Percentiles rank a stretch among this genome's conserved stretches.
Evolutionary conservation across 805 yeast genomes (phyloP).

Genomic region (Wickerhamomyces tratensis): DNA sequence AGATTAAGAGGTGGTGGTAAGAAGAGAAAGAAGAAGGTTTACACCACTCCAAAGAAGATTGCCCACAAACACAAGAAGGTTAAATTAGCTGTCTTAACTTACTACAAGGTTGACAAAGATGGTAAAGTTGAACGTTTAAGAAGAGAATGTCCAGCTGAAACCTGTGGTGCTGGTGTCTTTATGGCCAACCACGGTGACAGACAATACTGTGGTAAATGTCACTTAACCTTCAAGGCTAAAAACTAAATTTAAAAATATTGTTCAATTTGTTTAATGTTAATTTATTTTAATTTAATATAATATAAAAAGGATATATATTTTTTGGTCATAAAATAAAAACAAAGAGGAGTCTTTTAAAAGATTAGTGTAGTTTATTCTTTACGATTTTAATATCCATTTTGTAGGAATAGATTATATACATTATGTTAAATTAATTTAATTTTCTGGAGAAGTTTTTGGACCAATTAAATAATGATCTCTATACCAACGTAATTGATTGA

Average conservation of each 20-base stretch:
- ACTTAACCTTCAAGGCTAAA: conserved; percentile 70
- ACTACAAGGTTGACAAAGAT: conserved; percentile 98
- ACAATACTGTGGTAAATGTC: conserved; percentile 99
- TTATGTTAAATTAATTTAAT: not conserved
- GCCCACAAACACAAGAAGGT: conserved; percentile 99
- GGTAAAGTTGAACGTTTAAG: conserved; percentile 98
- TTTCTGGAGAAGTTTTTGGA: conserved; percentile 2
- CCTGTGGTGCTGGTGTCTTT: conserved; percentile 99
- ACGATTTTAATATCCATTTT: too few species aligned
- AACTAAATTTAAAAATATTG: conserved; percentile 15
- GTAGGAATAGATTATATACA: too few species aligned
- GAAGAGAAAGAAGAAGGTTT: conserved; percentile 99
- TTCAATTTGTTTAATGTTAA: conserved; percentile 2
- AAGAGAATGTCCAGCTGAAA: conserved; percentile 89
- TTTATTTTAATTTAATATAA: not conserved
- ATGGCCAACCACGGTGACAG: conserved; percentile 99
- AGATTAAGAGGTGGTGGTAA: conserved; percentile 99
- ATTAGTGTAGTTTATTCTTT: too few species aligned
- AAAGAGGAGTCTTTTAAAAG: too few species aligned
- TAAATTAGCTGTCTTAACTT: conserved; percentile 97
- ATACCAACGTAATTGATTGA: conserved; percentile 74
- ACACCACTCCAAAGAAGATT: conserved; percentile 99
- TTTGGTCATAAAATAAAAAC: not conserved
- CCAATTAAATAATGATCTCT: conserved; percentile 48
- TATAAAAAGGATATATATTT: not conserved